Percentiles rank a stretch among this genome's conserved stretches.
Conservation (phyloP, 768 basidiomycete species). For the Cystofilobasidium macerans region DNA sequence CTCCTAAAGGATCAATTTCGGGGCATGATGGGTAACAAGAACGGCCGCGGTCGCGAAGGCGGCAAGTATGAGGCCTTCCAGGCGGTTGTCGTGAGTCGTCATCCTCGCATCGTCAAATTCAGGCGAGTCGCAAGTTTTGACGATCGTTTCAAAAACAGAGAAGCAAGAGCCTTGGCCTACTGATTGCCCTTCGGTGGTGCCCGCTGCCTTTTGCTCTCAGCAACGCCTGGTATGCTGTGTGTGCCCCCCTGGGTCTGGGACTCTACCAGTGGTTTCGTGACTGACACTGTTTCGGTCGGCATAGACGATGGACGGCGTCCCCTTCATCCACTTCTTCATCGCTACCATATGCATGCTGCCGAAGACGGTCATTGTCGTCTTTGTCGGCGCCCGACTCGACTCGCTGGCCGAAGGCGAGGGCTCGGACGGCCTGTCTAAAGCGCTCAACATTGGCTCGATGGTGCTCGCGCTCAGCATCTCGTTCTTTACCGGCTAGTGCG, state of each 20-base stretch:
- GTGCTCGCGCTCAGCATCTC: constrained; percentile 11
- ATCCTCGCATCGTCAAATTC: not conserved
- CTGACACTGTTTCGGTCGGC: not conserved
- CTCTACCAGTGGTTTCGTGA: not conserved
- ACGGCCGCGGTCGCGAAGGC: constrained; percentile 4
- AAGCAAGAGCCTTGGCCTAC: constrained; percentile 8
- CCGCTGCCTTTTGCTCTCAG: constrained; percentile 25
- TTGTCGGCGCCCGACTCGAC: constrained; percentile 22
- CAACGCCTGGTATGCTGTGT: not conserved
- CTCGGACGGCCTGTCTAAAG: constrained; percentile 5
- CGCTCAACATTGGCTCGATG: constrained; percentile 24
- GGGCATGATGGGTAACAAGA: constrained; percentile 14
- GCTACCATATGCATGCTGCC: constrained; percentile 25
- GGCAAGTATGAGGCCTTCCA: constrained; percentile 25
- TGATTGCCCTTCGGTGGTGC: constrained; percentile 25
- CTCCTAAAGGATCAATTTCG: constrained; percentile 15
- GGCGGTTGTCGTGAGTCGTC: constrained; percentile 19
- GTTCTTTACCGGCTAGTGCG: constrained; percentile 18
- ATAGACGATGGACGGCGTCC: constrained; percentile 19
- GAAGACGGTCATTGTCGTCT: constrained; percentile 17
- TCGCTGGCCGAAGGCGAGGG: constrained; percentile 14
- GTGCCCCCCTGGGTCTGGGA: not conserved
- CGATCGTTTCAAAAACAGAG: not conserved
- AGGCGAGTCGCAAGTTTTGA: no score
- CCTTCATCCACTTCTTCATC: constrained; percentile 21